Base-by-base conservation (phyloP, 768 basidiomycete genomes). In the Suillus cothurnatus region DNA sequence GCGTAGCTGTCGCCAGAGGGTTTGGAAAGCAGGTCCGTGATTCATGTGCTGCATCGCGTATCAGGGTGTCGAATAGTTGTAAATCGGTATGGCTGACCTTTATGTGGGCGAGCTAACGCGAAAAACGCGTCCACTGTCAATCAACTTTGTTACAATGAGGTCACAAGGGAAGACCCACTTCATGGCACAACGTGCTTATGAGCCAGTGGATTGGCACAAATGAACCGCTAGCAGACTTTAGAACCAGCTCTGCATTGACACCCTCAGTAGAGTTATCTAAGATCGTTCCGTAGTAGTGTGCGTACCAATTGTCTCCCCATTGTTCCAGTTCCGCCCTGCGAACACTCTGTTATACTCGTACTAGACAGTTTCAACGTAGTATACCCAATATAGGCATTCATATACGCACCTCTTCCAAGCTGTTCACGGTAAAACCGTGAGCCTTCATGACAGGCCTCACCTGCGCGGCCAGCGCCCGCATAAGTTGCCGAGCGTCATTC, bases 301-400 rank as follows among this genome's bases (percentile, higher is more conserved):
- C 76, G 68, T 67, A 91, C 92, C 92, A 64, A 95, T 79, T 12
- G 86, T 88, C 76, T 95, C 93, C 4, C 93, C 93, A 64, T 81
- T 81, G 68, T 93, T 92, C 93, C 93, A 95, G 72, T 94, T 94
- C 57, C 93, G 82, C 2, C 93, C 93, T 6, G 88, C 85, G 75
- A 94, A 94, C 7, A 94, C 90, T 17, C 69, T 71, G 72, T 94
- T 94, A 71, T 86, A 84, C 71, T 93, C 89, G 69, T 94, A 94
- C 92, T 94, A 21, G 6, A 52, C 57, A 62, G 62, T 45, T 31
- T 61, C 28, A 23, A 32, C 26, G 23, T 60, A 59, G 61, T 34
- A 61, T 34, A 8, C 17, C 15, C 23, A 59, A 17, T 19, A 21
- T 14, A 21, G 26, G 11, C 23, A 36, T 15, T 57, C 15, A 21